Evolutionary conservation across 148 eudicot genomes (phyloP), one percentile per base, ranked within the genome.

Genomic region (Arctostaphylos glauca): DNA sequence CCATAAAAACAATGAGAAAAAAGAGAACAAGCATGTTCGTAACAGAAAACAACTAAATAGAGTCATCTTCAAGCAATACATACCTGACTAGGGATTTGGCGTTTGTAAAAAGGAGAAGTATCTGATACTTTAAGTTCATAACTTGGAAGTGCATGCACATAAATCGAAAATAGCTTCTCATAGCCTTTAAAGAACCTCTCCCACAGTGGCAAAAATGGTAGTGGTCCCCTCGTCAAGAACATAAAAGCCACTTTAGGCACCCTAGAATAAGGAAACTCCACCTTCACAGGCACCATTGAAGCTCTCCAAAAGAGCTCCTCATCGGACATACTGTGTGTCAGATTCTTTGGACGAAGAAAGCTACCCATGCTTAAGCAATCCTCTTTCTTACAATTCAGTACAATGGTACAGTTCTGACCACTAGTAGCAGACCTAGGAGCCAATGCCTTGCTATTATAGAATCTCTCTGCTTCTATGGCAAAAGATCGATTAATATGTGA

Each of bases 71-170:
- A 12, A 64, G 41, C 3, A 49, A 60, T 50, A n/a, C 60, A 66
- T 88, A 92, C 98, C 98, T 88, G 83, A 81, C 94, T 92, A 9
- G 96, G 96, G 76, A 94, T 91, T 84, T 87, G 93, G 41, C 94
- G 88, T n/a, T 82, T 84, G 77, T 86, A 90, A 81, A 94, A 94
- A 62, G 89, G 94, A 5, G 98, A 94, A 38, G 93, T 74, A 80
- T 74, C 89, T 12, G 88, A 43, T 25, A 91, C 91, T 83, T 89
- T 87, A 68, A 90, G 92, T 52, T 86, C 84, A 85, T 81, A 90
- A 5, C 90, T 90, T 3, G 98, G 96, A 52, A 66, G 76, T 23
- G 95, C 86, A 82, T 94, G 98, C 43, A 92, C 88, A 86, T 94
- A 94, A 74, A 94, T 89, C 2, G 96, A 91, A 80, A 86, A 94